Evolutionary conservation across 1,139 yeast species (phyloP).

Genomic region (Hyphopichia wangnamkhiaoensis): DNA sequence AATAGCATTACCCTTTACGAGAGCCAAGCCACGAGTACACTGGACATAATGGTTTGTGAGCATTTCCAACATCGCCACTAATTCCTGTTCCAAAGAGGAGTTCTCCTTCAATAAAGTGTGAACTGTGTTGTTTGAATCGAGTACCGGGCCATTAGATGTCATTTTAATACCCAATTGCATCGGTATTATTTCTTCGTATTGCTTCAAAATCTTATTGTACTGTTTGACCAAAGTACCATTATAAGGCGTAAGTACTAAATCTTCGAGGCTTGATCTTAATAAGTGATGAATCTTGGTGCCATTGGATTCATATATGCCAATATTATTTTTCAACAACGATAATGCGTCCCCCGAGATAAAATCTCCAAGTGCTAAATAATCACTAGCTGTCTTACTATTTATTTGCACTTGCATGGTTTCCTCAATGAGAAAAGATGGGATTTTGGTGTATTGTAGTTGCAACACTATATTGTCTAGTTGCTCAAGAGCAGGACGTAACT

Average conservation of each 20-base stretch:
- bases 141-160: slow-evolving; percentile 10
- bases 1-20: slow-evolving; percentile 10
- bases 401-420: slow-evolving; percentile 4
- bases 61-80: slow-evolving; percentile 69
- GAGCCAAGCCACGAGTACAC: slow-evolving; percentile 47
- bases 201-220: slow-evolving; percentile 18
- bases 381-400: slow-evolving; percentile 5
- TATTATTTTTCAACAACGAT: slow-evolving; percentile 23
- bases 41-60: slow-evolving; percentile 83
- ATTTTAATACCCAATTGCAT: slow-evolving; percentile 16
- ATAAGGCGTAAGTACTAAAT: slow-evolving; percentile 16
- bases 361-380: slow-evolving; percentile 20
- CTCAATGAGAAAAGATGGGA: slow-evolving; percentile 29
- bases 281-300: slow-evolving; percentile 22
- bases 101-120: slow-evolving; percentile 40
- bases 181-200: slow-evolving; percentile 23
- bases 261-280: slow-evolving; percentile 19
- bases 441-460: slow-evolving; percentile 25
- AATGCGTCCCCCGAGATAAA: slow-evolving; percentile 42
- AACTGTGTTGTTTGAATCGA: slow-evolving; percentile 17
- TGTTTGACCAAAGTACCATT: slow-evolving; percentile 14
- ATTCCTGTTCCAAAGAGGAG: slow-evolving; percentile 60
- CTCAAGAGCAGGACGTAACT: slow-evolving; percentile 21
- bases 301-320: slow-evolving; percentile 30
- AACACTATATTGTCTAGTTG: slow-evolving; percentile 27